phyloP scores from a whole-genome alignment of 805 yeast species.

The Candida awuae region DNA sequence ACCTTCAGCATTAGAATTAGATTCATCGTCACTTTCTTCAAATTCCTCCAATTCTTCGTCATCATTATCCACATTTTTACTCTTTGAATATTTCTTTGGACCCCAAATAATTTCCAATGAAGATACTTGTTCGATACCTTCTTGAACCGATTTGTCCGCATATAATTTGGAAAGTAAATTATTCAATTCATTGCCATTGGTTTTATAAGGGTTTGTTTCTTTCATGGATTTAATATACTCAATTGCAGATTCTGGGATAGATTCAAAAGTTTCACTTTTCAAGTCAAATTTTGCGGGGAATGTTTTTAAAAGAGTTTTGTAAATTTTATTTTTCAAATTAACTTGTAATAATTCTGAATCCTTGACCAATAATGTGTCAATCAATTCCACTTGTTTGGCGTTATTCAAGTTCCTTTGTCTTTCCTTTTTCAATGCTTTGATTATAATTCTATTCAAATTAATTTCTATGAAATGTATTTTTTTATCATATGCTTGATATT shows the following conservation, averaged over 20 bases:
- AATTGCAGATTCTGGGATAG: slow-evolving; percentile 14
- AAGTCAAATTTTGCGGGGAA: slow-evolving; percentile 13
- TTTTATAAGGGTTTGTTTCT: slow-evolving; percentile 31
- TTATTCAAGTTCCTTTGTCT: slow-evolving; percentile 5
- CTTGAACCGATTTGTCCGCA: slow-evolving; percentile 30
- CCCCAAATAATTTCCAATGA: slow-evolving; percentile 12
- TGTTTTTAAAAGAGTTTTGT: slow-evolving; percentile 12
- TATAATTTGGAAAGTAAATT: slow-evolving; percentile 40
- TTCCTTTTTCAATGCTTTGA: slow-evolving; percentile 29
- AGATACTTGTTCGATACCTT: slow-evolving; percentile 4
- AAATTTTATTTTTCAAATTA: slow-evolving; percentile 17
- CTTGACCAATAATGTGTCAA: slow-evolving; percentile 5
- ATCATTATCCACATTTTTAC: slow-evolving; percentile 17
- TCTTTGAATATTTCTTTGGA: slow-evolving; percentile 12
- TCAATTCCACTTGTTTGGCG: background rate
- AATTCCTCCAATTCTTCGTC: slow-evolving; percentile 13
- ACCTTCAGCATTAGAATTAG: slow-evolving; percentile 18
- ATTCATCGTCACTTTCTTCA: slow-evolving; percentile 13
- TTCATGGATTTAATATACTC: slow-evolving; percentile 26
- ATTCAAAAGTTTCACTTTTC: slow-evolving; percentile 1
- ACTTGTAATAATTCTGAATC: slow-evolving; percentile 3
- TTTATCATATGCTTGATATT: slow-evolving; percentile 37
- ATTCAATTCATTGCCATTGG: slow-evolving; percentile 35
- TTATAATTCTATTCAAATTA: slow-evolving; percentile 34
- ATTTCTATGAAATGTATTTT: slow-evolving; percentile 33